These are phyloP conservation scores for Nothomitra cinnamomea DNA, from an alignment of 2,329 filamentous ascomycete species.

Conservation along the genomic window DNA sequence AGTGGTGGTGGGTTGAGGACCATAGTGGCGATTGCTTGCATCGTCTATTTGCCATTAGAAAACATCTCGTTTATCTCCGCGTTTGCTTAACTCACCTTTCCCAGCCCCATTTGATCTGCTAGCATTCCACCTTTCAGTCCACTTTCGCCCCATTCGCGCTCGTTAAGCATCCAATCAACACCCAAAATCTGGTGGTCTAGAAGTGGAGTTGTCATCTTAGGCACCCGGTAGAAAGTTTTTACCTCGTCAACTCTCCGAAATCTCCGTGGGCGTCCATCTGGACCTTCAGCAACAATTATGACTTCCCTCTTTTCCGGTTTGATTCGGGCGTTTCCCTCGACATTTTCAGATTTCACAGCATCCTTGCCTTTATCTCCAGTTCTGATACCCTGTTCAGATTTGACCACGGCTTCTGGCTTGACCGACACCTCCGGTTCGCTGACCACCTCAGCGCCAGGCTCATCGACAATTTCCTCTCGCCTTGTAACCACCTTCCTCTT, in stretches of 20 bases:
- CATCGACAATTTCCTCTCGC: neutral
- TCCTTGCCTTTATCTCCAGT: neutral
- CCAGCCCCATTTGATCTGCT: neutral
- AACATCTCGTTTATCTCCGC: too few relatives aligned
- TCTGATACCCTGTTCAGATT: too few relatives aligned
- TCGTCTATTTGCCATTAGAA: neutral
- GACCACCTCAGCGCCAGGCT: neutral
- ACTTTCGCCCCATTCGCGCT: neutral
- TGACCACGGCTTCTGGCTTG: neutral
- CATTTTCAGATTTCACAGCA: too few relatives aligned
- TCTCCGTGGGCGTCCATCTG: neutral
- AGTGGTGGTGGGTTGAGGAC: neutral
- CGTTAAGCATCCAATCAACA: constrained; percentile 3
- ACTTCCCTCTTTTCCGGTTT: too few relatives aligned
- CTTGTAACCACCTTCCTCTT: neutral
- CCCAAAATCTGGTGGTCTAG: constrained; percentile 1
- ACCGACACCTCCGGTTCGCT: neutral
- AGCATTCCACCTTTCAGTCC: neutral
- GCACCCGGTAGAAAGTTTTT: neutral
- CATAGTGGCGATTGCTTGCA: constrained; percentile 3
- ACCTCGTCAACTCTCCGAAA: neutral
- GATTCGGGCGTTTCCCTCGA: too few relatives aligned
- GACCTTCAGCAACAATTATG: neutral
- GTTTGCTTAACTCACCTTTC: constrained; percentile 1
- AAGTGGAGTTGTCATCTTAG: neutral